phyloP scores from a whole-genome alignment of 495 filamentous ascomycete genomes.

The Podospora tetraspora region DNA sequence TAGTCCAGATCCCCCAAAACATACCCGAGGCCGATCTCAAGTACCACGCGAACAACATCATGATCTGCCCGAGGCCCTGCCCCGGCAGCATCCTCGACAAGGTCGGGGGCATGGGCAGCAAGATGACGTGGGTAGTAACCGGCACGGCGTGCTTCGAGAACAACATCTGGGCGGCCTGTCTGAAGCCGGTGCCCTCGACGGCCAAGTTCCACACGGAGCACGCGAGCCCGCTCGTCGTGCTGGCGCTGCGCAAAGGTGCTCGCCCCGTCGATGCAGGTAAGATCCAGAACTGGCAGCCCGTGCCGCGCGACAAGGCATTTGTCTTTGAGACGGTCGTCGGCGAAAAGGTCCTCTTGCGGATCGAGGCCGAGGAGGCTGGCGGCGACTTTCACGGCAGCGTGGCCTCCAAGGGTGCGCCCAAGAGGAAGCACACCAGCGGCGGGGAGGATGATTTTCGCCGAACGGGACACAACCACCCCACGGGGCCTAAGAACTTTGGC shows the following conservation, averaged over 20 bases:
- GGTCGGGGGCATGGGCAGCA: slow-evolving; percentile 78
- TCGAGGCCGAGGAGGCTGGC: slow-evolving; percentile 61
- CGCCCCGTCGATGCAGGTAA: slow-evolving; percentile 73
- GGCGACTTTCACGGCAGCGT: slow-evolving; percentile 52
- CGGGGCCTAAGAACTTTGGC: slow-evolving; percentile 26
- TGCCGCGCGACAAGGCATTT: slow-evolving; percentile 59
- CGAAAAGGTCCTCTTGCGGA: slow-evolving; percentile 75
- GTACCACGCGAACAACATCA: slow-evolving; percentile 80
- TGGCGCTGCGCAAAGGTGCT: slow-evolving; percentile 64
- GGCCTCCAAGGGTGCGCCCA: slow-evolving; percentile 49
- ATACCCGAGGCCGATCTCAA: slow-evolving; percentile 61
- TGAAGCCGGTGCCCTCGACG: slow-evolving; percentile 63
- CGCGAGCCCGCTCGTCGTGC: slow-evolving; percentile 63
- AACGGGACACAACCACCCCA: slow-evolving; percentile 15
- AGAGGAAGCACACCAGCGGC: slow-evolving; percentile 45
- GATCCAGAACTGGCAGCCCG: slow-evolving; percentile 79
- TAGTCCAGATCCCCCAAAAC: slow-evolving; percentile 58
- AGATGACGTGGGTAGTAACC: slow-evolving; percentile 76
- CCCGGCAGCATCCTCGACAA: slow-evolving; percentile 64
- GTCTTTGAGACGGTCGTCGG: slow-evolving; percentile 75
- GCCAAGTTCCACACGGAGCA: slow-evolving; percentile 70
- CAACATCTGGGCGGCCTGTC: slow-evolving; percentile 77
- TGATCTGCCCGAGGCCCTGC: slow-evolving; percentile 74
- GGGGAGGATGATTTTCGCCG: slow-evolving; percentile 45
- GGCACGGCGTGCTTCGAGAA: slow-evolving; percentile 69